These are phyloP conservation scores for Thecaphora thlaspeos DNA, from an alignment of 1,284 basidiomycete species.

Conservation along the genomic window DNA sequence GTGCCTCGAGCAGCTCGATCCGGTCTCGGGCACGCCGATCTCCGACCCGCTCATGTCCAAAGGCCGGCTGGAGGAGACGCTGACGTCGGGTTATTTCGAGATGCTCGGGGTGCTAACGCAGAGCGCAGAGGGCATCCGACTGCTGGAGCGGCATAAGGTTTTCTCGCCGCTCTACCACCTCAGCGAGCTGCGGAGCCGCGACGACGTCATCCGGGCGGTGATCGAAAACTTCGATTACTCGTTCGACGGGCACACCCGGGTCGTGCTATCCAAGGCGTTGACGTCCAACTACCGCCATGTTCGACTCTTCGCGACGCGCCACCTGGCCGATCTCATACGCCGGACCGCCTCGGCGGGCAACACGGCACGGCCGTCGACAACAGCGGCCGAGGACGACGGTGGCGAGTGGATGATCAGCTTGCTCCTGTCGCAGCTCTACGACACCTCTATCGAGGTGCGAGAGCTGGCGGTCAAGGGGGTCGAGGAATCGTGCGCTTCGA, in stretches of 20 bases:
- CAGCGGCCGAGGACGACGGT: conserved; percentile 16
- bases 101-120: conserved; percentile 90
- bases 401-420: conserved; percentile 60
- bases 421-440: conserved; percentile 91
- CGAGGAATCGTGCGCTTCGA: conserved; percentile 82
- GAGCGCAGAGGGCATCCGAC: conserved; percentile 78
- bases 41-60: conserved; percentile 78
- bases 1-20: conserved; percentile 87
- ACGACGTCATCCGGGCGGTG: conserved; percentile 86
- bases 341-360: conserved; percentile 15
- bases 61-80: conserved; percentile 74
- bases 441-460: conserved; percentile 83
- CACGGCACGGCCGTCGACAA: conserved; percentile 1
- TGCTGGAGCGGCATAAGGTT: conserved; percentile 85
- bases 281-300: conserved; percentile 61
- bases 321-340: conserved; percentile 66
- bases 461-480: conserved; percentile 83
- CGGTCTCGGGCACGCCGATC: conserved; percentile 62
- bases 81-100: conserved; percentile 91
- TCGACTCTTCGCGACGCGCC: conserved; percentile 81
- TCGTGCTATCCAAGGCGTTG: conserved; percentile 84
- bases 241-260: conserved; percentile 43
- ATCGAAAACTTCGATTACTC: conserved; percentile 78
- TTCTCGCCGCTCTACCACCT: conserved; percentile 94
- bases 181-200: conserved; percentile 82